A percentile compares a stretch with the other conserved stretches of the same genome.
Evolutionary conservation across 208 protist genomes (phyloP).

Genomic region (Crithidia expoeki): DNA sequence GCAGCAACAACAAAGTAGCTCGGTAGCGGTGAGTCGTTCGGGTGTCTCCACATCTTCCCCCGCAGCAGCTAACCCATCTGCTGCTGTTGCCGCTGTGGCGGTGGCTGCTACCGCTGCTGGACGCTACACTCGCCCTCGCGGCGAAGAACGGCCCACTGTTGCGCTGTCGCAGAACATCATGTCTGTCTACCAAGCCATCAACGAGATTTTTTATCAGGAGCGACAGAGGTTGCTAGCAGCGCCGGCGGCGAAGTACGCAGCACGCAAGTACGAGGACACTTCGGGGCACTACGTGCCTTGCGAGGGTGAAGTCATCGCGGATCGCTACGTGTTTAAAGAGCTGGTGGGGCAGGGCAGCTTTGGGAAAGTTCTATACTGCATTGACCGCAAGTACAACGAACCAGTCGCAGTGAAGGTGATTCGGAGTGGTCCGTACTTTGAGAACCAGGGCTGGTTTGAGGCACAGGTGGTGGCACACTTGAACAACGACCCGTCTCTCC

Average conservation of each 20-base stretch:
- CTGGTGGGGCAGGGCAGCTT: conserved; percentile 91
- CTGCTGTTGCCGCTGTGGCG: no score
- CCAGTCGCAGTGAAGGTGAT: conserved; percentile 89
- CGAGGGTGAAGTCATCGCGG: conserved; percentile 71
- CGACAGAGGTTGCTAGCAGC: conserved; percentile 40
- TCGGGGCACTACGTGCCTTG: conserved; percentile 82
- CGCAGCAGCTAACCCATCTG: no score
- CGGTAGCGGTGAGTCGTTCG: neutral
- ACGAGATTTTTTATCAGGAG: conserved; percentile 68
- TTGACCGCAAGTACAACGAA: conserved; percentile 77
- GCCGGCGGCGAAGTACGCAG: conserved; percentile 30
- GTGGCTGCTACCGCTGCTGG: conserved; percentile 2
- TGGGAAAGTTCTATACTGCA: conserved; percentile 82
- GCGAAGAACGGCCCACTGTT: conserved; percentile 43
- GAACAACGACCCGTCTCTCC: conserved; percentile 52
- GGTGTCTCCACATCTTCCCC: neutral
- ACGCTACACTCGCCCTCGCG: conserved; percentile 16
- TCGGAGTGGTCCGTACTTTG: conserved; percentile 80
- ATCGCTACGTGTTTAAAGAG: conserved; percentile 81
- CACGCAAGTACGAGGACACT: conserved; percentile 72
- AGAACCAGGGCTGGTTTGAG: conserved; percentile 78
- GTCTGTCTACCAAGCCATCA: conserved; percentile 76
- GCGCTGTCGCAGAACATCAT: conserved; percentile 53
- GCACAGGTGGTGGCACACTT: conserved; percentile 81
- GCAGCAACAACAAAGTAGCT: neutral